A percentile compares a stretch with the other conserved stretches of the same genome.
phyloP scores from a whole-genome alignment of 2,329 filamentous ascomycete genomes.

The Clathrospora elynae region DNA sequence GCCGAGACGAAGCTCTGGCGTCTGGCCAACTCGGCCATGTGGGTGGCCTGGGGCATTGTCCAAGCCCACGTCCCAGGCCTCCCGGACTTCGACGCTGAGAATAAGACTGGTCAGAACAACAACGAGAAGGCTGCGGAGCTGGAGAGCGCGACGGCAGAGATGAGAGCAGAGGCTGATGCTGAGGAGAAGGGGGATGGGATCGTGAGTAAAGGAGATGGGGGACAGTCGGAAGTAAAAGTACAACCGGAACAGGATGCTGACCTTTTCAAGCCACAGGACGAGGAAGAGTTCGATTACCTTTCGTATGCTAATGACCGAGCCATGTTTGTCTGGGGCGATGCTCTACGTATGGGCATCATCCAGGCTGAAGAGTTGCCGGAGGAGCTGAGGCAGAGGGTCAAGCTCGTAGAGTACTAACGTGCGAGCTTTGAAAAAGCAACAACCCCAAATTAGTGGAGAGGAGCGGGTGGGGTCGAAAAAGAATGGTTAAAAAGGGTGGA shows the following conservation, averaged over 20 bases:
- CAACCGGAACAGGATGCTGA: slow-evolving; percentile 38
- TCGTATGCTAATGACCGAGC: slow-evolving; percentile 88
- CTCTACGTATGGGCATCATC: slow-evolving; percentile 75
- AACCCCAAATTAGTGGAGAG: background rate
- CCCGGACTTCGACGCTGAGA: slow-evolving; percentile 54
- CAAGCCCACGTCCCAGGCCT: slow-evolving; percentile 86
- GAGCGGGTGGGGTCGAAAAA: no score
- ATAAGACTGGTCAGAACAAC: slow-evolving; percentile 16
- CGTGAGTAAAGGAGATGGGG: slow-evolving; percentile 32
- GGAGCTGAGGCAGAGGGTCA: slow-evolving; percentile 67
- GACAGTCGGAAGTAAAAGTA: slow-evolving; percentile 28
- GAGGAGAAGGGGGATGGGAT: slow-evolving; percentile 28
- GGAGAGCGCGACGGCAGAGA: slow-evolving; percentile 34
- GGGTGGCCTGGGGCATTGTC: slow-evolving; percentile 96
- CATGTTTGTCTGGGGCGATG: slow-evolving; percentile 93
- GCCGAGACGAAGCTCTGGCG: slow-evolving; percentile 86
- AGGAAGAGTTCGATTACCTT: slow-evolving; percentile 87
- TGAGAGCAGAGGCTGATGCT: slow-evolving; percentile 23
- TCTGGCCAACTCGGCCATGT: slow-evolving; percentile 82
- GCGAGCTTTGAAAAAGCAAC: background rate
- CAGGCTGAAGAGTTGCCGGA: slow-evolving; percentile 76
- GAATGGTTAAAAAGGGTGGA: no score
- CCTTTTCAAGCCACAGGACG: slow-evolving; percentile 58
- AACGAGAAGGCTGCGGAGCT: slow-evolving; percentile 33
- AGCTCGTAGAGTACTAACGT: slow-evolving; percentile 67